Evolutionary conservation across 2,329 filamentous ascomycete genomes (phyloP).

Genomic region (Calonectria pteridis): DNA sequence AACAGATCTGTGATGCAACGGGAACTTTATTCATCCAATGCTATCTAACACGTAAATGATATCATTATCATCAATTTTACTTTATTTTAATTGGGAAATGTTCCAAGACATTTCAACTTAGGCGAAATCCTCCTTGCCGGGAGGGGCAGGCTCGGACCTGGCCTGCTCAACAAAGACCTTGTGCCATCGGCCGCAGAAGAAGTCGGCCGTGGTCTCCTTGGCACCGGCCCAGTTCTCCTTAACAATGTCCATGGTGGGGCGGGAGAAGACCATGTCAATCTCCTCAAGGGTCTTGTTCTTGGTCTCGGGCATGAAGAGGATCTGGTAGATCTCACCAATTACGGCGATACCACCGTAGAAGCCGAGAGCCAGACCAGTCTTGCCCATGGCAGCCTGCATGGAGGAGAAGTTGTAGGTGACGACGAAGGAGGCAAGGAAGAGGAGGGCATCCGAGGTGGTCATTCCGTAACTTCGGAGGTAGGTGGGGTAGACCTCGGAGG

Average conservation of each 20-base stretch:
- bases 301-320: constrained; percentile 82
- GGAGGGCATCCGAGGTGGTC: constrained; percentile 75
- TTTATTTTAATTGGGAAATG: not conserved
- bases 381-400: constrained; percentile 77
- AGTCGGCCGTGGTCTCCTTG: constrained; percentile 46
- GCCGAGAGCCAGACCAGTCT: constrained; percentile 74
- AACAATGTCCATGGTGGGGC: constrained; percentile 73
- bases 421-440: constrained; percentile 79
- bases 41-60: not conserved
- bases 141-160: not conserved
- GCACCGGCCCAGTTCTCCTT: constrained; percentile 63
- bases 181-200: constrained; percentile 37
- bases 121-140: constrained; percentile 2
- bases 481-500: constrained; percentile 78
- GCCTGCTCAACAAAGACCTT: constrained; percentile 44
- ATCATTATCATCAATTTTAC: constrained; percentile 8
- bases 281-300: constrained; percentile 78
- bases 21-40: not conserved
- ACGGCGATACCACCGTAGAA: constrained; percentile 82
- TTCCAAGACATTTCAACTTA: not conserved
- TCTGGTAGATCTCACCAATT: constrained; percentile 78
- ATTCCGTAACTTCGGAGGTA: constrained; percentile 81
- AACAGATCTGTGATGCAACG: not conserved
- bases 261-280: constrained; percentile 75
- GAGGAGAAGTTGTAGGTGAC: constrained; percentile 81